These are phyloP conservation scores for Ormosia semicastrata DNA, from an alignment of 306 rosid species.

Conservation along the genomic window DNA sequence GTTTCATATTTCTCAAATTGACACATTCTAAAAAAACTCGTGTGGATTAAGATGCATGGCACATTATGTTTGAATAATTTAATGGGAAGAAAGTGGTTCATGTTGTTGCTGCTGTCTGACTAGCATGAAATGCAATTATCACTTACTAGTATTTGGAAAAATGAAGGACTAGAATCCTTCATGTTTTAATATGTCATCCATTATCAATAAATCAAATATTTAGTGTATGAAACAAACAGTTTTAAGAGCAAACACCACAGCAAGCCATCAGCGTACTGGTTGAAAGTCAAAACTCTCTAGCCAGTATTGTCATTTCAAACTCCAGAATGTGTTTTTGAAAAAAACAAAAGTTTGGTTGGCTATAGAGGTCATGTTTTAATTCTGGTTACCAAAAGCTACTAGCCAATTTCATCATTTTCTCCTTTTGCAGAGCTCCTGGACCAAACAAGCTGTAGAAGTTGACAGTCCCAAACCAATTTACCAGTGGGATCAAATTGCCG, in stretches of 20 bases:
- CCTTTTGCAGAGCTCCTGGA: constrained; percentile 86
- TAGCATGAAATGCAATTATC: constrained; percentile 3
- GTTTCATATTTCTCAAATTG: neutral
- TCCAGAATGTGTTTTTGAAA: neutral
- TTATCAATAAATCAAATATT: neutral
- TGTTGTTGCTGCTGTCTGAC: constrained; percentile 15
- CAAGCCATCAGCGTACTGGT: neutral
- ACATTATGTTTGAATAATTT: neutral
- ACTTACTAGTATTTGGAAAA: constrained; percentile 11
- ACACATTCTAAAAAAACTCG: neutral
- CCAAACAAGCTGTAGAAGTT: constrained; percentile 76
- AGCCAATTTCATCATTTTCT: constrained; percentile 21
- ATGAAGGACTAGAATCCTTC: constrained; percentile 3
- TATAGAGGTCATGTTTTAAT: neutral
- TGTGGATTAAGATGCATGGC: neutral
- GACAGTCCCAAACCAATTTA: constrained; percentile 68
- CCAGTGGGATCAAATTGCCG: constrained; percentile 52
- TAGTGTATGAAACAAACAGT: constrained; percentile 11
- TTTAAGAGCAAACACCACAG: constrained; percentile 14
- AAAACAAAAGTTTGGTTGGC: neutral
- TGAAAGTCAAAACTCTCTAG: constrained; percentile 3
- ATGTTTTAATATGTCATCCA: neutral
- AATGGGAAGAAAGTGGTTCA: neutral
- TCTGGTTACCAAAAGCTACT: constrained; percentile 14
- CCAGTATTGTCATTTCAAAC: neutral